Evolutionary conservation across 139 green algal genomes (phyloP).

Genomic region (Tetraselmis chui): DNA sequence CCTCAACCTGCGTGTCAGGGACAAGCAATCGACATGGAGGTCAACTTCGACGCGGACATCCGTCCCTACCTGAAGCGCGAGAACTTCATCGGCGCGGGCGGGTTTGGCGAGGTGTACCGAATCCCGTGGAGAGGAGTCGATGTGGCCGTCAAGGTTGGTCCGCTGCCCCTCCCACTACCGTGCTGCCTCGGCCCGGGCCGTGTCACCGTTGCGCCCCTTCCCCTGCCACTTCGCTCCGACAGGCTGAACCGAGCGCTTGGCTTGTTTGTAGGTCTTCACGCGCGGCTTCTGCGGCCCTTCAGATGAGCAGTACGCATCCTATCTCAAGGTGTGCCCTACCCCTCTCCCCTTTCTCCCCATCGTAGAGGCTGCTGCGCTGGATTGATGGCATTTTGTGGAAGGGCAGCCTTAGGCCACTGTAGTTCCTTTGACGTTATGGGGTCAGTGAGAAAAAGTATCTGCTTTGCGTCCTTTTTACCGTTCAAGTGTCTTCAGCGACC

Average conservation of each 20-base stretch:
- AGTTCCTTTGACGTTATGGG: too few relatives aligned
- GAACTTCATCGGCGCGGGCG: not conserved
- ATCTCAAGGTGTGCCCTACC: not conserved
- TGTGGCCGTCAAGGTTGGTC: conserved; percentile 1
- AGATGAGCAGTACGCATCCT: not conserved
- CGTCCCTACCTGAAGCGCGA: not conserved
- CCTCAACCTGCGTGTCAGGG: too few relatives aligned
- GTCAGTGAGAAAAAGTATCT: too few relatives aligned
- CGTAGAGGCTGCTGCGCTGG: too few relatives aligned
- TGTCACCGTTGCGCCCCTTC: not conserved
- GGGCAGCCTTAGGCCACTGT: too few relatives aligned
- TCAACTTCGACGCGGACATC: not conserved
- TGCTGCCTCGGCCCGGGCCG: not conserved
- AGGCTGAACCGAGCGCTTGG: not conserved
- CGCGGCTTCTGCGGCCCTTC: not conserved
- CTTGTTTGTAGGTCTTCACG: not conserved
- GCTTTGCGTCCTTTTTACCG: too few relatives aligned
- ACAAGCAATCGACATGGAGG: not conserved
- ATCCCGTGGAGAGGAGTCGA: not conserved
- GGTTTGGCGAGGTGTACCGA: conserved; percentile 6
- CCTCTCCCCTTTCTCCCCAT: too few relatives aligned
- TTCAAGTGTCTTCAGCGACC: too few relatives aligned
- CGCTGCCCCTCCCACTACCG: not conserved
- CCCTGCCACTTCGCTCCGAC: not conserved
- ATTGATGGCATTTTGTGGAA: too few relatives aligned